These are phyloP conservation scores for Tetrahymena borealis DNA, from an alignment of 73 alveolate species.

Conservation along the genomic window DNA sequence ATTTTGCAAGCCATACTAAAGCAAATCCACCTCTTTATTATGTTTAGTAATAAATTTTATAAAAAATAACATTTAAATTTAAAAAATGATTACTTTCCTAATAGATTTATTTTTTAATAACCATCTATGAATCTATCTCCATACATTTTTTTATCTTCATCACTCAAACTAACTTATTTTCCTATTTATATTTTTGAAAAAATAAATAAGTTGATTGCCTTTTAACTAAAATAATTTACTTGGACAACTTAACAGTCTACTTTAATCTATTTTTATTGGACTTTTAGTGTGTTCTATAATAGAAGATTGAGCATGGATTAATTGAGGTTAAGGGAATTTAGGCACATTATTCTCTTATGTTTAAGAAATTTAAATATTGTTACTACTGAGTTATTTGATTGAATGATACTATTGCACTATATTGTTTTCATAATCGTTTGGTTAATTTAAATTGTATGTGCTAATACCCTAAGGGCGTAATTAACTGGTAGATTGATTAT, in stretches of 20 bases:
- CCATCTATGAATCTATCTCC: constrained; percentile 48
- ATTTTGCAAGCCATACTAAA: constrained; percentile 19
- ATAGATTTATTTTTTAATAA: constrained; percentile 34
- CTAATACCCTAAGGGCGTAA: no score
- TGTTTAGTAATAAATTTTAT: no score
- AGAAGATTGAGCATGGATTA: background rate
- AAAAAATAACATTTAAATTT: background rate
- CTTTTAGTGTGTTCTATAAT: background rate
- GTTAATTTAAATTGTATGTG: no score
- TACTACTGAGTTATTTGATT: background rate
- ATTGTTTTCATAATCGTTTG: background rate
- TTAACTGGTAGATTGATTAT: no score
- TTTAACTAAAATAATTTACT: background rate
- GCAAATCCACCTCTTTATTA: constrained; percentile 37
- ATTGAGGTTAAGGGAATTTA: background rate
- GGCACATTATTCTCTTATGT: background rate
- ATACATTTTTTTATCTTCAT: constrained; percentile 47
- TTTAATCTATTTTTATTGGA: background rate
- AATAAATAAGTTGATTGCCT: background rate
- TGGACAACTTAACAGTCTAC: background rate
- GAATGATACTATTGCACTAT: background rate
- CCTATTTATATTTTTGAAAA: background rate
- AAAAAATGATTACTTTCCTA: constrained; percentile 49
- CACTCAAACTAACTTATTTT: constrained; percentile 42
- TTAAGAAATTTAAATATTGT: background rate